Evolutionary conservation across 1,284 basidiomycete species (phyloP).

Genomic region (Tylopilus sp.): DNA sequence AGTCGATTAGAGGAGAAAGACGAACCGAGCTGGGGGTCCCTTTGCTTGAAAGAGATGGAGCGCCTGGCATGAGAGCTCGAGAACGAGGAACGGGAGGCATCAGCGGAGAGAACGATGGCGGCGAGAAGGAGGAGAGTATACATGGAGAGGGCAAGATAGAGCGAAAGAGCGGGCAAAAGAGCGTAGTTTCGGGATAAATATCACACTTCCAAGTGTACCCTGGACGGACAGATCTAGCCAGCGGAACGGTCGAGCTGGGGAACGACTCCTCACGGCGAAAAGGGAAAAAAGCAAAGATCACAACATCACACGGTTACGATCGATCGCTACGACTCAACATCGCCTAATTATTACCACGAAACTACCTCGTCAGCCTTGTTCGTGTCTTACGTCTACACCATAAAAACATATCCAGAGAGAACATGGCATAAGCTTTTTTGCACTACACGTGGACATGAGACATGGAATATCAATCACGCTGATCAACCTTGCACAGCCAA

Average conservation of each 20-base stretch:
- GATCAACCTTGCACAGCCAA: no score
- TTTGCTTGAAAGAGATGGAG: constrained; percentile 34
- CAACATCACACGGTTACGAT: constrained; percentile 18
- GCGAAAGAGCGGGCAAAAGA: constrained; percentile 23
- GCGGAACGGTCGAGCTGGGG: neutral
- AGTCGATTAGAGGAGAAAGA: neutral
- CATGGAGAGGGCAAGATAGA: constrained; percentile 24
- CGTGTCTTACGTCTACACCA: neutral
- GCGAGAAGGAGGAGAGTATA: constrained; percentile 29
- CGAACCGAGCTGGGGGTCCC: constrained; percentile 21
- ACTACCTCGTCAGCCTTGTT: no score
- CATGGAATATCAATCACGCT: no score
- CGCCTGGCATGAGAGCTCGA: constrained; percentile 42
- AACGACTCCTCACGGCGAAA: no score
- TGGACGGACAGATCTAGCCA: constrained; percentile 3
- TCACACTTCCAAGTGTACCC: neutral
- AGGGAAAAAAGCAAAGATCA: neutral
- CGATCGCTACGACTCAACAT: neutral
- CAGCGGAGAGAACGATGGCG: constrained; percentile 21
- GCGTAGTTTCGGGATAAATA: constrained; percentile 11
- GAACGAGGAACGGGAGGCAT: constrained; percentile 37
- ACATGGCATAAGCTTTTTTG: neutral
- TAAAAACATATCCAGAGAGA: neutral
- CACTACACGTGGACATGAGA: constrained; percentile 3
- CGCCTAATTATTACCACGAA: neutral